A percentile compares a stretch with the other conserved stretches of the same genome.
These are phyloP conservation scores for Ogataea nakhonphanomensis DNA, from an alignment of 805 yeast genomes.

Conservation along the genomic window DNA sequence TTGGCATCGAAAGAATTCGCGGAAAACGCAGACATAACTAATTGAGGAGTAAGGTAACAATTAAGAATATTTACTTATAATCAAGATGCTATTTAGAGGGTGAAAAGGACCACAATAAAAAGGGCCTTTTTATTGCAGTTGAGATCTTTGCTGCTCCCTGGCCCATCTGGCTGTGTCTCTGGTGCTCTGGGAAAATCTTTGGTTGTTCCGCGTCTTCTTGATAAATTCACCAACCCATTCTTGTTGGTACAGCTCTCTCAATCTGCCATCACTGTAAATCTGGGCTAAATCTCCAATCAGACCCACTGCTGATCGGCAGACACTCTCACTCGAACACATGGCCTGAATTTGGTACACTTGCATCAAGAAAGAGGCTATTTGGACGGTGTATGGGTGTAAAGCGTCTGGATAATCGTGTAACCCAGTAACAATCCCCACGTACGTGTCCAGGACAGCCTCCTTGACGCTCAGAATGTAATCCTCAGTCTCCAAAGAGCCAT, in stretches of 20 bases:
- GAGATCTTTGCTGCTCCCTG: slow-evolving; percentile 67
- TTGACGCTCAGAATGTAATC: slow-evolving; percentile 71
- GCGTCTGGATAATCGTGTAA: slow-evolving; percentile 63
- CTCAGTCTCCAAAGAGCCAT: slow-evolving; percentile 64
- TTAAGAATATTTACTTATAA: slow-evolving; percentile 1
- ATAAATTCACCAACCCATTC: slow-evolving; percentile 80
- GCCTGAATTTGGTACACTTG: slow-evolving; percentile 56
- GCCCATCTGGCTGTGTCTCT: slow-evolving; percentile 98
- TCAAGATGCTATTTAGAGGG: slow-evolving; percentile 6
- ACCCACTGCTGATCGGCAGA: slow-evolving; percentile 83
- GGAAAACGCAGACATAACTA: slow-evolving; percentile 61
- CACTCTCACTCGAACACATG: slow-evolving; percentile 60
- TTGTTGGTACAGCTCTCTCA: slow-evolving; percentile 61
- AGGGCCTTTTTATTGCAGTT: slow-evolving; percentile 11
- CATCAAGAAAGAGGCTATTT: slow-evolving; percentile 68
- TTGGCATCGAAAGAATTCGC: slow-evolving; percentile 47
- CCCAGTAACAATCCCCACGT: slow-evolving; percentile 95
- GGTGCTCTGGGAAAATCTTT: slow-evolving; percentile 59
- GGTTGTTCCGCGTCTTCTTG: slow-evolving; percentile 64
- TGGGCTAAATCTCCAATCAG: slow-evolving; percentile 89
- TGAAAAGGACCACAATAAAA: not conserved
- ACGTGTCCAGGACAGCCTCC: slow-evolving; percentile 92
- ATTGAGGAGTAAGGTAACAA: not conserved
- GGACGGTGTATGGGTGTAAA: slow-evolving; percentile 60
- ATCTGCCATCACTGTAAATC: slow-evolving; percentile 76